Evolutionary conservation across 2,329 filamentous ascomycete species (phyloP), one percentile per base, ranked within the genome.

Genomic region (Neofusicoccum cordaticola): DNA sequence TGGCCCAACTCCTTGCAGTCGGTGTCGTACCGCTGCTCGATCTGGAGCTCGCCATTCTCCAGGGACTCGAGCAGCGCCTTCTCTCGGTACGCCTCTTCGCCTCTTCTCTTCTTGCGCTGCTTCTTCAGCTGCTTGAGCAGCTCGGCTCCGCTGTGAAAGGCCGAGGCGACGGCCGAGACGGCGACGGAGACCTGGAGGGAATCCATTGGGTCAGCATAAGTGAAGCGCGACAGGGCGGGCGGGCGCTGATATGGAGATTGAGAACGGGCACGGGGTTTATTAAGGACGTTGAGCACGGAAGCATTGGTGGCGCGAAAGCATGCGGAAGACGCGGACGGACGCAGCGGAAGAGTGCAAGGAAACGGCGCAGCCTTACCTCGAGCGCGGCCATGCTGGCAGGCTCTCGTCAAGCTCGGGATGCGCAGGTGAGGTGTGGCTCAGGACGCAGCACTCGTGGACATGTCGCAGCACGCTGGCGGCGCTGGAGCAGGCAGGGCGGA

Each of bases 71-170:
- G 73, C 7, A 81, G 68, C 62, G 75, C 74, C 50, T 75, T 74
- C 62, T 79, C 74, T 44, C 78, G 71, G 50, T 74, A 73, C 34
- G 69, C 69, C 39, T 70, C 63, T 61, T 76, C 77, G 51, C 71
- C 69, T 17, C 71, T 69, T 35, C 70, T 70, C 34, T 71, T 72
- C 53, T 68, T 66, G 45, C 63, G 63, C 63, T 73, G 74, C 65
- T 75, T 72, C 66, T 74, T 74, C 66, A 79, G 71, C 19, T 71
- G 69, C 48, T 74, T 71, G 35, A 77, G 68, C 56, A 79, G 68
- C 34, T 79, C 77, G 35, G 77, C 74, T 15, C 73, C 77, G n/a
- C 71, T 75, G 66, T 79, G 77, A 67, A 81, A 81, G 7, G 78
- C 77, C 11, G 75, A 77, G 8, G 79, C 71, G 11, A 81, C 74